These are phyloP conservation scores for Diutina mesorugosa DNA, from an alignment of 1,139 yeast genomes.

Conservation along the genomic window DNA sequence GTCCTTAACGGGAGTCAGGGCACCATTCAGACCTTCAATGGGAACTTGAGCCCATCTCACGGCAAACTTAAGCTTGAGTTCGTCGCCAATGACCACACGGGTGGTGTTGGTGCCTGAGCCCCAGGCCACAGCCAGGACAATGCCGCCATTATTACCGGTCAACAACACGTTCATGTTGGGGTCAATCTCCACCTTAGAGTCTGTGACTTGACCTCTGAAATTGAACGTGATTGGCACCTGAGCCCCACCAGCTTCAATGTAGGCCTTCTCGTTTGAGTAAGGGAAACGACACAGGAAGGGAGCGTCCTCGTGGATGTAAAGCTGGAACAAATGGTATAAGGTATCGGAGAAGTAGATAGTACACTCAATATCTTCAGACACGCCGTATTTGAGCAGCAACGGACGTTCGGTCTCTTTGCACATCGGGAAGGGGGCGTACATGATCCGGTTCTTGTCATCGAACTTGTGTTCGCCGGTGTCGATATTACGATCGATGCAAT, in stretches of 20 bases:
- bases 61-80: slow-evolving; percentile 43
- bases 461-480: slow-evolving; percentile 68
- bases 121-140: slow-evolving; percentile 46
- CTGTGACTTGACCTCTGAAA: slow-evolving; percentile 56
- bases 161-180: slow-evolving; percentile 42
- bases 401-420: slow-evolving; percentile 59
- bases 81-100: slow-evolving; percentile 54
- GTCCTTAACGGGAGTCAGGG: slow-evolving; percentile 19
- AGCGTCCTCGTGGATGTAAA: slow-evolving; percentile 65
- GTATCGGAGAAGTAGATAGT: slow-evolving; percentile 56
- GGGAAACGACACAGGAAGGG: slow-evolving; percentile 65
- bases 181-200: slow-evolving; percentile 62
- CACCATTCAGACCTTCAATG: slow-evolving; percentile 9
- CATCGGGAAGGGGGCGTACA: slow-evolving; percentile 45
- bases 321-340: slow-evolving; percentile 57
- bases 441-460: slow-evolving; percentile 43
- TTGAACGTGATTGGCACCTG: slow-evolving; percentile 50
- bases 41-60: slow-evolving; percentile 40
- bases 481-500: slow-evolving; percentile 56
- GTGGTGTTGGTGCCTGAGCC: slow-evolving; percentile 53
- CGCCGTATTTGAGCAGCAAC: slow-evolving; percentile 37
- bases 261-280: slow-evolving; percentile 27
- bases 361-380: slow-evolving; percentile 43
- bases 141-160: slow-evolving; percentile 27
- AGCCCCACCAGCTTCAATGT: slow-evolving; percentile 36